A percentile compares a stretch with the other conserved stretches of the same genome.
phyloP scores from a whole-genome alignment of 129 eudicot genomes.

The Lactuca sativa region DNA sequence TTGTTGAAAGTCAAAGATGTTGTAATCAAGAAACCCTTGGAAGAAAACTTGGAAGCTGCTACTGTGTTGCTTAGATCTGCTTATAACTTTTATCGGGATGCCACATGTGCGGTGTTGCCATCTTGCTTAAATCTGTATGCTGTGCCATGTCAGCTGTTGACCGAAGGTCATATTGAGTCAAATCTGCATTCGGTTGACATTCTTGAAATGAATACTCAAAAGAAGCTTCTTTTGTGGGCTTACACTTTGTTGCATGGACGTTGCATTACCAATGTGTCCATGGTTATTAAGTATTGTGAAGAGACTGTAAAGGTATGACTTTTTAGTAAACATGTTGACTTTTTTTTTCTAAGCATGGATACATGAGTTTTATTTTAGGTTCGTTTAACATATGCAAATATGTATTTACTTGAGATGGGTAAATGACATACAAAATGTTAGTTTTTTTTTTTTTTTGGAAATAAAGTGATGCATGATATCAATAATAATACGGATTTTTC shows the following conservation, averaged over 20 bases:
- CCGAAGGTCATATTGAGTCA: constrained; percentile 62
- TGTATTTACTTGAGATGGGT: too few species aligned
- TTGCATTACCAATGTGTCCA: constrained; percentile 57
- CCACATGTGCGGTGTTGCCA: constrained; percentile 71
- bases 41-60: constrained; percentile 79
- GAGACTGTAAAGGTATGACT: constrained; percentile 75
- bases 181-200: constrained; percentile 58
- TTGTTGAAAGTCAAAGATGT: constrained; percentile 82
- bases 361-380: not conserved
- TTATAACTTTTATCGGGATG: constrained; percentile 77
- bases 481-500: not conserved
- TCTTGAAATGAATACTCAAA: constrained; percentile 66
- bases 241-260: constrained; percentile 84
- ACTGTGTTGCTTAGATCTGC: constrained; percentile 70
- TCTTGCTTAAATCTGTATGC: constrained; percentile 77
- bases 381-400: too few species aligned
- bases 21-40: constrained; percentile 61
- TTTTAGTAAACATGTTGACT: not conserved
- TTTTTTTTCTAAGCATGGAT: not conserved
- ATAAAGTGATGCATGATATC: too few species aligned
- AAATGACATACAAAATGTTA: too few species aligned
- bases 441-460: too few species aligned
- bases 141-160: constrained; percentile 63
- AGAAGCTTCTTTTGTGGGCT: constrained; percentile 95
- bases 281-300: constrained; percentile 82